phyloP scores from a whole-genome alignment of 495 filamentous ascomycete genomes.

The Podospora pseudoanserina region DNA sequence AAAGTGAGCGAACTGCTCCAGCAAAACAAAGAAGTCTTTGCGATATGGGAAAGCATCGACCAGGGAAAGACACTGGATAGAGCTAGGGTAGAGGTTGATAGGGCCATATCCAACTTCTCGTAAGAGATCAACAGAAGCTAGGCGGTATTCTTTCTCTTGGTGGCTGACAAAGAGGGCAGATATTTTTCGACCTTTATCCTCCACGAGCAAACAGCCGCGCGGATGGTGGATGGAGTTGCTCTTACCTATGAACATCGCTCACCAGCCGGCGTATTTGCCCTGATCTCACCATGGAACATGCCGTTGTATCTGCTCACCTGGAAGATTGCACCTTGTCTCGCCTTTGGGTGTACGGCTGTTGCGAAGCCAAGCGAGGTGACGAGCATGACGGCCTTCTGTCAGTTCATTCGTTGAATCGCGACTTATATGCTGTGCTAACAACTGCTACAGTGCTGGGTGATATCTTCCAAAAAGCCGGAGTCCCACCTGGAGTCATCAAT shows the following conservation, averaged over 20 bases:
- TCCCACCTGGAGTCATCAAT: slow-evolving; percentile 53
- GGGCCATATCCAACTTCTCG: slow-evolving; percentile 30
- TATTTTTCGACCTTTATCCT: slow-evolving; percentile 33
- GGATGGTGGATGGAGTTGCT: slow-evolving; percentile 25
- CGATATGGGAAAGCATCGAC: slow-evolving; percentile 34
- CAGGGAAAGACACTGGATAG: slow-evolving; percentile 30
- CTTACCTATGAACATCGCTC: slow-evolving; percentile 31
- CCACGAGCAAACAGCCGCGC: slow-evolving; percentile 26
- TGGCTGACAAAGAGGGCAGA: not conserved
- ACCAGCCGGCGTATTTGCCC: slow-evolving; percentile 27
- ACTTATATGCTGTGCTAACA: not conserved
- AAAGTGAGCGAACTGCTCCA: slow-evolving; percentile 25
- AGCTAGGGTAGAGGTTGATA: slow-evolving; percentile 26
- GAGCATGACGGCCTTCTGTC: slow-evolving; percentile 48
- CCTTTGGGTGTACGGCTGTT: slow-evolving; percentile 31
- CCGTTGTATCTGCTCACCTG: slow-evolving; percentile 30
- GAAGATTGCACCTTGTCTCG: slow-evolving; percentile 31
- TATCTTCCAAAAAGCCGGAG: slow-evolving; percentile 42
- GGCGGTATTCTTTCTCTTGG: not conserved
- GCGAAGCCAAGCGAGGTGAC: slow-evolving; percentile 31
- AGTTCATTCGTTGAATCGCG: slow-evolving; percentile 30
- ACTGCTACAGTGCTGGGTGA: slow-evolving; percentile 34
- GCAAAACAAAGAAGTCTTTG: slow-evolving; percentile 25
- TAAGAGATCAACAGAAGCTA: not conserved
- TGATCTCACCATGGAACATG: slow-evolving; percentile 34